A percentile compares a stretch with the other conserved stretches of the same genome.
Conservation (phyloP, 73 alveolate species). For the Paraurostyla sp. region DNA sequence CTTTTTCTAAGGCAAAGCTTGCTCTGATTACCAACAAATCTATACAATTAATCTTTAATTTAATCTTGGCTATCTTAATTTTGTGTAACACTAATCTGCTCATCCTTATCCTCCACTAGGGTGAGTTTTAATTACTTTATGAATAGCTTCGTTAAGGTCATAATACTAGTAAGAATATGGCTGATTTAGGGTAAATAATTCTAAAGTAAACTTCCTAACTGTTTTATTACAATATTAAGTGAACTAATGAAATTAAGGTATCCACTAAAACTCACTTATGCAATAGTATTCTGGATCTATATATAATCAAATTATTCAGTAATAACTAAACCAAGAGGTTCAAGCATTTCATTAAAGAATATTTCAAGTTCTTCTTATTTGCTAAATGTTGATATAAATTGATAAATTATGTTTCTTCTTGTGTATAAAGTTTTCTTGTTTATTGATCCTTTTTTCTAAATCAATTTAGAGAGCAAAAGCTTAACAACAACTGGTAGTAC, state of each 20-base stretch:
- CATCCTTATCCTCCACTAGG: neutral
- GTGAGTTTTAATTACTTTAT: neutral
- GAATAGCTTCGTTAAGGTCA: conserved; percentile 12
- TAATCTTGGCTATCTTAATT: neutral
- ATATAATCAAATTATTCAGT: neutral
- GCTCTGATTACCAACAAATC: conserved; percentile 35
- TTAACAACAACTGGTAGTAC: conserved; percentile 63
- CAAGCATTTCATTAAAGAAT: conserved; percentile 35
- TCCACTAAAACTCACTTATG: conserved; percentile 3
- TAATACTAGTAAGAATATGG: neutral
- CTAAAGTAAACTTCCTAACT: neutral
- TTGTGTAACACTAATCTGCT: neutral
- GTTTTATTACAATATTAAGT: neutral
- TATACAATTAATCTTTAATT: conserved; percentile 6
- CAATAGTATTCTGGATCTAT: neutral
- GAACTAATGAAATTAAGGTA: conserved; percentile 35
- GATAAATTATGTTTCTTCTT: conserved; percentile 60
- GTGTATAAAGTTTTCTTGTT: conserved; percentile 27
- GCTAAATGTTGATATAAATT: conserved; percentile 33
- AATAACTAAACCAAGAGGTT: neutral
- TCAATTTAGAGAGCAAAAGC: conserved; percentile 43
- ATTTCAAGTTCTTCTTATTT: conserved; percentile 14
- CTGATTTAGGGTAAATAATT: neutral
- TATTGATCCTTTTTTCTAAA: conserved; percentile 62
- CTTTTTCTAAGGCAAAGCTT: conserved; percentile 25